Conservation (phyloP, 176 grass and related monocot species). For the Carex kokanica region DNA sequence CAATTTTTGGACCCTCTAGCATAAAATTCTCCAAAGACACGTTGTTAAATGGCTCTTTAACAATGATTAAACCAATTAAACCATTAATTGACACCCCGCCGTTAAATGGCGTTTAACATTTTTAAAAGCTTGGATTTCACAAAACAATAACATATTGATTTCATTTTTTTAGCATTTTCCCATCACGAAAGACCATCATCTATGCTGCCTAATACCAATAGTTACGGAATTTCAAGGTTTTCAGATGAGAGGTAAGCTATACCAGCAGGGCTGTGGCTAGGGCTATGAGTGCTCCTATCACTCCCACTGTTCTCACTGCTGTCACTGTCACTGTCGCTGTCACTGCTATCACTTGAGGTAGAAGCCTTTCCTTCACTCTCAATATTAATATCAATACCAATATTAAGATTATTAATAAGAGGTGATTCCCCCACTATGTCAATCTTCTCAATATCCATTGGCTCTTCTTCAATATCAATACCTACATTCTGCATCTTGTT, state of each 20-base stretch:
- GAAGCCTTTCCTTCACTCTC: slow-evolving; percentile 62
- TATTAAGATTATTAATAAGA: slow-evolving; percentile 1
- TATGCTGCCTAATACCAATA: background rate
- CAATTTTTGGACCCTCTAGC: background rate
- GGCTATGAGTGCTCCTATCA: slow-evolving; percentile 73
- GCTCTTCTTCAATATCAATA: slow-evolving; percentile 9
- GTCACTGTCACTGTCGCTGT: slow-evolving; percentile 83
- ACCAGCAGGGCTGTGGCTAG: slow-evolving; percentile 28
- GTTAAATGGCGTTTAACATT: background rate
- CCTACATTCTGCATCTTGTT: background rate
- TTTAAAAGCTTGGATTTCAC: slow-evolving; percentile 3
- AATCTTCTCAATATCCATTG: slow-evolving; percentile 45
- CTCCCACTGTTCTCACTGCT: slow-evolving; percentile 81
- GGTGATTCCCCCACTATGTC: slow-evolving; percentile 27
- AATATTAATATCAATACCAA: slow-evolving; percentile 35
- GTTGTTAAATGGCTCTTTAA: background rate
- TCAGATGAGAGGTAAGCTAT: background rate
- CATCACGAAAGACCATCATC: background rate
- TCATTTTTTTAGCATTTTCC: background rate
- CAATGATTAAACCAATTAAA: background rate
- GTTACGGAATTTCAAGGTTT: background rate
- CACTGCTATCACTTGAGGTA: slow-evolving; percentile 80
- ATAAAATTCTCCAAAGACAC: background rate
- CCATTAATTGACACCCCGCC: background rate
- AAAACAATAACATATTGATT: background rate